phyloP scores from a whole-genome alignment of 1,284 basidiomycete genomes.

The Gomphus sp. region DNA sequence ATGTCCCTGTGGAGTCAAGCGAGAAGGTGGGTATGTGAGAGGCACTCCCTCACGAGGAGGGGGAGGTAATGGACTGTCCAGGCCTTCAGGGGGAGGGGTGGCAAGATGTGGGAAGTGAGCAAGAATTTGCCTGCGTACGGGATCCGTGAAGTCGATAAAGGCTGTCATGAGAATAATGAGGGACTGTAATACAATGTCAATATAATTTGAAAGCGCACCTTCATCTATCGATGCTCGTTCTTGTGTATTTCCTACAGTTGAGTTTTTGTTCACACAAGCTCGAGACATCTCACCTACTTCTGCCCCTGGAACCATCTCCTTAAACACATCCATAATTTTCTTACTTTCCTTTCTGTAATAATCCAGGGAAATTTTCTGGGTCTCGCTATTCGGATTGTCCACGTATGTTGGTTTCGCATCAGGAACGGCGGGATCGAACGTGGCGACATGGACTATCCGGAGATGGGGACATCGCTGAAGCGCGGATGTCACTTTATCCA shows the following conservation, averaged over 20 bases:
- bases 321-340: slow-evolving; percentile 85
- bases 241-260: slow-evolving; percentile 5
- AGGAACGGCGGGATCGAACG: slow-evolving; percentile 22
- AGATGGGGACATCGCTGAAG: slow-evolving; percentile 82
- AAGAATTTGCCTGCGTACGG: slow-evolving; percentile 66
- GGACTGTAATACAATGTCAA: neutral
- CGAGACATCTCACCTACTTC: slow-evolving; percentile 47
- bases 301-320: slow-evolving; percentile 62
- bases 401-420: slow-evolving; percentile 86
- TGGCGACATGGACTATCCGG: slow-evolving; percentile 87
- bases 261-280: neutral
- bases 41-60: slow-evolving; percentile 40
- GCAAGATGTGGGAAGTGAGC: slow-evolving; percentile 71
- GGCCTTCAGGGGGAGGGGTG: slow-evolving; percentile 54
- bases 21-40: slow-evolving; percentile 7
- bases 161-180: slow-evolving; percentile 28
- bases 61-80: slow-evolving; percentile 77
- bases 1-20: neutral
- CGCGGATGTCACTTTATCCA: slow-evolving; percentile 73
- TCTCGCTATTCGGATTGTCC: slow-evolving; percentile 76
- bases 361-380: slow-evolving; percentile 96
- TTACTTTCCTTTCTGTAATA: slow-evolving; percentile 86
- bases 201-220: slow-evolving; percentile 10
- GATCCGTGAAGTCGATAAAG: slow-evolving; percentile 81
- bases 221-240: slow-evolving; percentile 52